Evolutionary conservation across 2,329 filamentous ascomycete genomes (phyloP).

Genomic region (Pyrenochaeta sp.): DNA sequence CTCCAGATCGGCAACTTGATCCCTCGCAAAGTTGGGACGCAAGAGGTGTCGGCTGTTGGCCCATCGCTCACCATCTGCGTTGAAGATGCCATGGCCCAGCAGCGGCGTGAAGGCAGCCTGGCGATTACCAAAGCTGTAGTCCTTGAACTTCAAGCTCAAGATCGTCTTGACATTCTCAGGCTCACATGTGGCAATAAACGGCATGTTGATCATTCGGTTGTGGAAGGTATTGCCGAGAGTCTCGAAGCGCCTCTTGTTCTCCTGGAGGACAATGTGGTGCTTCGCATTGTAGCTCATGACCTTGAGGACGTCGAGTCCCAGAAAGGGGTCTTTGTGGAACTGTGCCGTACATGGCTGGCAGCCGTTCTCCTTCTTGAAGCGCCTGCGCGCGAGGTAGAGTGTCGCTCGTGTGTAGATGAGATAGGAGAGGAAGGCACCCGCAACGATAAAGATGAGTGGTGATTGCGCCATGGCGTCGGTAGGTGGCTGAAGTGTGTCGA

Average conservation of each 20-base stretch:
- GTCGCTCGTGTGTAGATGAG: slow-evolving; percentile 44
- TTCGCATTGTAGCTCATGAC: slow-evolving; percentile 51
- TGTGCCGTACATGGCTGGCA: slow-evolving; percentile 57
- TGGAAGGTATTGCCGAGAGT: slow-evolving; percentile 53
- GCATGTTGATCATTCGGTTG: slow-evolving; percentile 38
- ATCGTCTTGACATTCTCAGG: slow-evolving; percentile 60
- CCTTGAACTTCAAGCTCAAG: slow-evolving; percentile 56
- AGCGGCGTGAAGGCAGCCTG: slow-evolving; percentile 49
- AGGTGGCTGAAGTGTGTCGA: background rate
- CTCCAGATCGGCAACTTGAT: slow-evolving; percentile 62
- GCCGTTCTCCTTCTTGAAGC: slow-evolving; percentile 53
- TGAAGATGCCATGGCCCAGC: slow-evolving; percentile 58
- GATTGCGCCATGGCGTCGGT: slow-evolving; percentile 30
- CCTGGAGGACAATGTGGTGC: slow-evolving; percentile 26
- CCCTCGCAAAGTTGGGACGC: slow-evolving; percentile 62
- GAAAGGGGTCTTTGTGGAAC: slow-evolving; percentile 63
- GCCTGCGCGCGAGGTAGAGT: slow-evolving; percentile 47
- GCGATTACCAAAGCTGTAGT: slow-evolving; percentile 53
- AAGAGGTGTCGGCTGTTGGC: slow-evolving; percentile 57
- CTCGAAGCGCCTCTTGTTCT: slow-evolving; percentile 35
- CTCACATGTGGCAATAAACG: slow-evolving; percentile 54
- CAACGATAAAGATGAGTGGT: slow-evolving; percentile 38
- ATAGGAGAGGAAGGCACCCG: slow-evolving; percentile 45
- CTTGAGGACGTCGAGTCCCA: slow-evolving; percentile 62
- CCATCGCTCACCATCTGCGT: slow-evolving; percentile 55